These are phyloP conservation scores for Pseudopithomyces chartarum DNA, from an alignment of 2,329 filamentous ascomycete species.

Conservation along the genomic window DNA sequence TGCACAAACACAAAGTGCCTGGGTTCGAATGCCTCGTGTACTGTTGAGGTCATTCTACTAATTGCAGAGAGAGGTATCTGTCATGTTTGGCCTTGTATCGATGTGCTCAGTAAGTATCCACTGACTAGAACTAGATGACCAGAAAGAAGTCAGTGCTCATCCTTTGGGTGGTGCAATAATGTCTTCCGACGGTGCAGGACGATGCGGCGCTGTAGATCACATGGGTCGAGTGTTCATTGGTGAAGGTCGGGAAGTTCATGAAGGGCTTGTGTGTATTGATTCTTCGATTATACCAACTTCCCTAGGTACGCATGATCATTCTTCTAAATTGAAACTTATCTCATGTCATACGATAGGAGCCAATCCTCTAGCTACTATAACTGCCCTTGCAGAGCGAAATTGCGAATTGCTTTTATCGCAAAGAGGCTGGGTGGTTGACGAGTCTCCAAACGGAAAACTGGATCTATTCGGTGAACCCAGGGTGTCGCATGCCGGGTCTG, in stretches of 20 bases:
- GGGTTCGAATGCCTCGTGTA: too few relatives aligned
- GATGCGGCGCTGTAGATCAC: constrained; percentile 65
- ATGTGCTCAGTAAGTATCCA: too few relatives aligned
- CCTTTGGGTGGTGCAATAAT: constrained; percentile 70
- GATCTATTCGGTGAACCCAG: too few relatives aligned
- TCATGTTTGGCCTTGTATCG: too few relatives aligned
- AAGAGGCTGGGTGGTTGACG: constrained; percentile 48
- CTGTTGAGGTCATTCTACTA: too few relatives aligned
- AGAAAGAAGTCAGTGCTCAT: constrained; percentile 66
- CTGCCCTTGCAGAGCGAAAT: constrained; percentile 69
- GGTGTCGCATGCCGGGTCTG: too few relatives aligned
- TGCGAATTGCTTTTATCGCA: constrained; percentile 50
- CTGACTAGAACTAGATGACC: too few relatives aligned
- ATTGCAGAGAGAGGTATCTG: too few relatives aligned
- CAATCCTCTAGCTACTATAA: constrained; percentile 72
- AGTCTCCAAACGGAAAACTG: constrained; percentile 14
- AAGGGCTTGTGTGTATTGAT: constrained; percentile 66
- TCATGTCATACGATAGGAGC: constrained; percentile 41
- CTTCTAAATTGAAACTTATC: constrained; percentile 33
- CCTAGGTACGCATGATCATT: constrained; percentile 43
- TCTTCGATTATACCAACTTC: constrained; percentile 66
- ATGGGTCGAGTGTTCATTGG: constrained; percentile 65
- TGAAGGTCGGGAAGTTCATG: constrained; percentile 55
- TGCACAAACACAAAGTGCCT: too few relatives aligned
- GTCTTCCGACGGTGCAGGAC: constrained; percentile 62